Conservation (phyloP, 768 basidiomycete genomes). For the Lactifluus volemus region DNA sequence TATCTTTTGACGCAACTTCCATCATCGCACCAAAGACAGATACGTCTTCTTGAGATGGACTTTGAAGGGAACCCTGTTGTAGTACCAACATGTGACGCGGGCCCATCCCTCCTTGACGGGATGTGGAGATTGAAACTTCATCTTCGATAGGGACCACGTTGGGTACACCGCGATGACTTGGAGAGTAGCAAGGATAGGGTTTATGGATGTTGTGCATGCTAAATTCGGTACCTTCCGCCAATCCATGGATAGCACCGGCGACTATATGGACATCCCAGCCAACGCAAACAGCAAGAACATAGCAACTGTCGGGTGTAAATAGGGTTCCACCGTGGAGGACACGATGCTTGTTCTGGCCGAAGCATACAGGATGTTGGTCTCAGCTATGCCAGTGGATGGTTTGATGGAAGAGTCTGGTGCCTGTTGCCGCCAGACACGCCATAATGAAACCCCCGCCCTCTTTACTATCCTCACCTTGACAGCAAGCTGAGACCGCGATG, state of each 20-base stretch:
- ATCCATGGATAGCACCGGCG: conserved; percentile 53
- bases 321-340: conserved; percentile 50
- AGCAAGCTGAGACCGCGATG: conserved; percentile 49
- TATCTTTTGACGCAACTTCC: conserved; percentile 37
- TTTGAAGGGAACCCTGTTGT: conserved; percentile 42
- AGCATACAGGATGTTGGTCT: conserved; percentile 41
- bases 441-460: conserved; percentile 55
- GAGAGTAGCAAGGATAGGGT: conserved; percentile 42
- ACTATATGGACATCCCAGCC: conserved; percentile 41
- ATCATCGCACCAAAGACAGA: conserved; percentile 35
- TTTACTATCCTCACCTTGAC: conserved; percentile 49
- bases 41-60: conserved; percentile 43
- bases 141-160: conserved; percentile 48
- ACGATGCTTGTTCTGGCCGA: conserved; percentile 41
- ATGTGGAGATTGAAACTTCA: conserved; percentile 28
- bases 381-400: conserved; percentile 35
- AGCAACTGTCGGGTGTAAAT: conserved; percentile 41
- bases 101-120: conserved; percentile 45
- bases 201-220: conserved; percentile 50
- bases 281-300: conserved; percentile 33
- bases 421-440: conserved; percentile 41
- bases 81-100: conserved; percentile 42
- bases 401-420: conserved; percentile 42
- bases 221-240: conserved; percentile 53
- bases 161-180: conserved; percentile 45